Percentiles rank a stretch among this genome's conserved stretches.
phyloP scores from a whole-genome alignment of 2,329 filamentous ascomycete genomes.

The Xylaria sp. region DNA sequence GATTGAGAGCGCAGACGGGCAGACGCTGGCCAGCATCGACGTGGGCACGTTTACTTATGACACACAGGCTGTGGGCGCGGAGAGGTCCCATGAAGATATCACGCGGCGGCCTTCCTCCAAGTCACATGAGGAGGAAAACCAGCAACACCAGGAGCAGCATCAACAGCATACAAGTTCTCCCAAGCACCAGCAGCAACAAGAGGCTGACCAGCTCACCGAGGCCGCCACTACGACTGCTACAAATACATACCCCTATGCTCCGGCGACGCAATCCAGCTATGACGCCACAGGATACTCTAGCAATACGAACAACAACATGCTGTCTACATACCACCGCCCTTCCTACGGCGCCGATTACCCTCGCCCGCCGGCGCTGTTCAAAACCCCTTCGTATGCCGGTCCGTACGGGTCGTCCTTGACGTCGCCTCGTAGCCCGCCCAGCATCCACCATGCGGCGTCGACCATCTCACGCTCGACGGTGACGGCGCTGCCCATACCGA shows the following conservation, averaged over 20 bases:
- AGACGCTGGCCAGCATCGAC: conserved; percentile 63
- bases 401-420: conserved; percentile 57
- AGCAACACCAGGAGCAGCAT: conserved; percentile 37
- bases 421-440: conserved; percentile 55
- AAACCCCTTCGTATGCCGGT: conserved; percentile 57
- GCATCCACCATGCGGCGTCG: conserved; percentile 54
- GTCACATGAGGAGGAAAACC: conserved; percentile 58
- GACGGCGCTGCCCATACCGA: conserved; percentile 61
- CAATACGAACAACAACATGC: conserved; percentile 62
- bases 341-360: conserved; percentile 64
- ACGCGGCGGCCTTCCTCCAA: conserved; percentile 55
- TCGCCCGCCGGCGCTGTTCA: conserved; percentile 51
- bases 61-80: conserved; percentile 50
- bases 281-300: conserved; percentile 48
- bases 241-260: conserved; percentile 67
- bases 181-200: conserved; percentile 41
- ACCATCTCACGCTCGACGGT: conserved; percentile 59
- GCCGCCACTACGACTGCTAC: conserved; percentile 55
- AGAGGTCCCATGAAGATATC: conserved; percentile 54
- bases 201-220: conserved; percentile 47
- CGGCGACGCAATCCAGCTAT: conserved; percentile 60
- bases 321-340: conserved; percentile 64
- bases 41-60: conserved; percentile 60
- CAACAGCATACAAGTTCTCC: conserved; percentile 56
- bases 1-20: conserved; percentile 63